Evolutionary conservation across 345 rosid species (phyloP).

Genomic region (Populus davidiana): DNA sequence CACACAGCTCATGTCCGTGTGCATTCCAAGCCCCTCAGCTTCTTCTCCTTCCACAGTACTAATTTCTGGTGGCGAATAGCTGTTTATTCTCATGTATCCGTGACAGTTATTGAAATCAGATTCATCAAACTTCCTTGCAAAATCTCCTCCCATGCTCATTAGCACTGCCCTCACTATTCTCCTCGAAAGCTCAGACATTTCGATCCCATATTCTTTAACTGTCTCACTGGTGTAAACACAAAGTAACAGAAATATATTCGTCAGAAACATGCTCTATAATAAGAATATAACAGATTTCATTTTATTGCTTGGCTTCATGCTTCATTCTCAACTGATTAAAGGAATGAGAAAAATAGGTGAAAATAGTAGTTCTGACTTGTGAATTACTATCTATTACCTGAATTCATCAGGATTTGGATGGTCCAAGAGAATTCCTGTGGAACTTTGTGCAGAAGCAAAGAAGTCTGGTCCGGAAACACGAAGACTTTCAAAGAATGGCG

Average conservation of each 20-base stretch:
- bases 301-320: not conserved
- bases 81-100: conserved; percentile 40
- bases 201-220: conserved; percentile 34
- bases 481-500: conserved; percentile 44
- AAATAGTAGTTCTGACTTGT: not conserved
- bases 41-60: not conserved
- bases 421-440: conserved; percentile 17
- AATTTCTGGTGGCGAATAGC: conserved; percentile 29
- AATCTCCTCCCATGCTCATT: conserved; percentile 24
- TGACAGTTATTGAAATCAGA: conserved; percentile 36
- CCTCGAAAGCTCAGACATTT: conserved; percentile 33
- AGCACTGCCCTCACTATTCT: conserved; percentile 26
- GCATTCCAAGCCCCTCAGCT: conserved; percentile 44
- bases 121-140: conserved; percentile 19
- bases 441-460: conserved; percentile 34
- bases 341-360: not conserved
- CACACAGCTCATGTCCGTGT: conserved; percentile 48
- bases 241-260: not conserved
- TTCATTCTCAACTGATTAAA: not conserved
- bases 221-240: conserved; percentile 3
- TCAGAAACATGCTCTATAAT: not conserved
- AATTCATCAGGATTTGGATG: conserved; percentile 26
- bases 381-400: conserved; percentile 20
- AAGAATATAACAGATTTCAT: not conserved
- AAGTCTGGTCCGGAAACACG: conserved; percentile 36